Percentiles rank a stretch among this genome's conserved stretches.
phyloP scores from a whole-genome alignment of 495 filamentous ascomycete genomes.

The Hyaloscypha finlandica region DNA sequence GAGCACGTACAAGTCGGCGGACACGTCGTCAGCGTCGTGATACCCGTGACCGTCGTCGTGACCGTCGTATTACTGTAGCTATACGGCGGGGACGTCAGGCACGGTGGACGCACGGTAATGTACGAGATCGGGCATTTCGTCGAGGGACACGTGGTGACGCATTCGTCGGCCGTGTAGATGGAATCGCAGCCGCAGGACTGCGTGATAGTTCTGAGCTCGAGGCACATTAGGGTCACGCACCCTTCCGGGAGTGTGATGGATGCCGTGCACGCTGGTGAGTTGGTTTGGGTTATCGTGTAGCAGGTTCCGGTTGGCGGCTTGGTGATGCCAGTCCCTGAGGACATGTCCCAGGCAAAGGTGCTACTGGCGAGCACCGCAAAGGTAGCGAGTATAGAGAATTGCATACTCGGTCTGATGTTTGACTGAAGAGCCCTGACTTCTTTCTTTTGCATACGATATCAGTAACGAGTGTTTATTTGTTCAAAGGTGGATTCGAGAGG shows the following conservation, averaged over 20 bases:
- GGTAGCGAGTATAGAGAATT: constrained; percentile 5
- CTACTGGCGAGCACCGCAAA: neutral
- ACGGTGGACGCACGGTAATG: constrained; percentile 4
- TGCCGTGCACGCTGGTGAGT: neutral
- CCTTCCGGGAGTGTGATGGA: neutral
- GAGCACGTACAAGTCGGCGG: constrained; percentile 15
- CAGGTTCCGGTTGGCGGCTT: neutral
- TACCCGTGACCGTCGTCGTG: constrained; percentile 11
- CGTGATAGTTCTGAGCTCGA: constrained; percentile 7
- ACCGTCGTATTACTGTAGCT: neutral
- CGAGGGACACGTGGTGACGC: constrained; percentile 1
- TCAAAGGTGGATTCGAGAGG: neutral
- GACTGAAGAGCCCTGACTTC: neutral
- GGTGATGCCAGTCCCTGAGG: neutral
- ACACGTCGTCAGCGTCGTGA: constrained; percentile 15
- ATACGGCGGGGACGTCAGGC: neutral
- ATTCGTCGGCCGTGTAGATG: neutral
- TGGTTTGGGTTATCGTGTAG: constrained; percentile 9
- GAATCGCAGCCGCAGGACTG: constrained; percentile 14
- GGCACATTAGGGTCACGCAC: neutral
- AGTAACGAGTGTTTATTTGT: neutral
- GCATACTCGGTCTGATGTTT: neutral
- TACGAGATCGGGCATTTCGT: neutral
- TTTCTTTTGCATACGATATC: neutral
- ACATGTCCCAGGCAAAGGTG: neutral